Evolutionary conservation across 139 green algal genomes (phyloP), one percentile per base, ranked within the genome.

Genomic region (Picochlorum sp.): DNA sequence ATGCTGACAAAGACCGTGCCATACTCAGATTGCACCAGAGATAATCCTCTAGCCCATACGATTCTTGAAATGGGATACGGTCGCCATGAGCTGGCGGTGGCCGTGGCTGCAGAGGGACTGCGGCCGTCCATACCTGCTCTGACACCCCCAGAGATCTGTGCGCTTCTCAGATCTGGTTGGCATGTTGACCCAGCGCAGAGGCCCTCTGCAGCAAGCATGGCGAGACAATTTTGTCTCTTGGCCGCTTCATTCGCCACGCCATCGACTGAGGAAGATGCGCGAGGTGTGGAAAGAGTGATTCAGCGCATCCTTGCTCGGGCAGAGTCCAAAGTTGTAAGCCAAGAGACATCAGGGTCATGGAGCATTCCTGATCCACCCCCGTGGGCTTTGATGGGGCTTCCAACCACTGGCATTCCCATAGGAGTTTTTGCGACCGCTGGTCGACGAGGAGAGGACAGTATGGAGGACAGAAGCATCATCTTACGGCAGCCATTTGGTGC

Each of bases 1-100:
- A 16, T 86, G 14, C 74, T 49, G 16, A 23, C 70, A 4, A 49
- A 34, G 8, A 47, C 6, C 9, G 31, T 83, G 4, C 85, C 85
- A 9, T 95, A 85, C 66, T 82, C 72, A 2, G 88, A 95, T 61
- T 86, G 81, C 78, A 90, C 81, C 2, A 79, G 83, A 60, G 87
- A 94, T 73, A 92, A 92, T 71, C 89, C 90, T 14, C 79, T 85
- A 30, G 73, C 76, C 0, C 90, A 97, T 77, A 97, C 90, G 0
- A 77, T 95, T 15, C 74, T 97, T 45, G 87, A 97, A 66, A 85
- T 92, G 73, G 85, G 86, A 8, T 97, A 97, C 72, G 83, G 86
- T 34, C 71, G 81, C 45, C 77, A 89, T 71, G 87, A 97, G 73
- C 78, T 97, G 28, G 80, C 83, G 6, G 81, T 77, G 14, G 90